Evolutionary conservation across 768 basidiomycete genomes (phyloP).

Genomic region (Hygrocybe coccinea): DNA sequence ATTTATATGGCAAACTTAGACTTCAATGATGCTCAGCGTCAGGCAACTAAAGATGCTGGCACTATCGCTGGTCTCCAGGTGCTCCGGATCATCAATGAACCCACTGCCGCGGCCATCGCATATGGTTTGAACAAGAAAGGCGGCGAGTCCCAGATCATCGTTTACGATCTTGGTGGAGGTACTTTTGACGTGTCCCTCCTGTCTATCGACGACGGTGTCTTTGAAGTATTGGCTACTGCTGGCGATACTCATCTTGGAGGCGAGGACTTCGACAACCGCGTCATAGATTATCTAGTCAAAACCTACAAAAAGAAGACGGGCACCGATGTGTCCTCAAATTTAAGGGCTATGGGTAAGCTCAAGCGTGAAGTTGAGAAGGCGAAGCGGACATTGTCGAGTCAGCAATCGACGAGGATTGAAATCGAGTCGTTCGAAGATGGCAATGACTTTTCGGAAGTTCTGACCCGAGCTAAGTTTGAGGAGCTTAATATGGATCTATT

Average conservation of each 20-base stretch:
- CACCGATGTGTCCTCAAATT: slow-evolving; percentile 73
- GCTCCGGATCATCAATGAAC: slow-evolving; percentile 97
- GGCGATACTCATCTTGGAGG: slow-evolving; percentile 94
- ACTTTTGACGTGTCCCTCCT: slow-evolving; percentile 98
- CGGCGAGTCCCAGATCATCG: slow-evolving; percentile 91
- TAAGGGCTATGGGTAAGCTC: slow-evolving; percentile 83
- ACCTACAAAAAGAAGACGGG: slow-evolving; percentile 89
- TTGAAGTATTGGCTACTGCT: slow-evolving; percentile 85
- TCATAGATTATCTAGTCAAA: slow-evolving; percentile 88
- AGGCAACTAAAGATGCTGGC: slow-evolving; percentile 97
- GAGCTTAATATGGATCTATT: slow-evolving; percentile 98
- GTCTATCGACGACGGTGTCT: slow-evolving; percentile 90
- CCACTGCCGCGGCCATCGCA: slow-evolving; percentile 95
- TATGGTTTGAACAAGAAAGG: slow-evolving; percentile 97
- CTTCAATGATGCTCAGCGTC: slow-evolving; percentile 99
- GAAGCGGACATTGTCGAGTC: slow-evolving; percentile 87
- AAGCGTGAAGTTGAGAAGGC: slow-evolving; percentile 93
- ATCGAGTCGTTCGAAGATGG: slow-evolving; percentile 95
- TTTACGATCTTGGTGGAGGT: slow-evolving; percentile 98
- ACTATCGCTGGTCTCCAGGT: slow-evolving; percentile 91
- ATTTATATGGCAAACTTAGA: slow-evolving; percentile 38
- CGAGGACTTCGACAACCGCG: slow-evolving; percentile 93
- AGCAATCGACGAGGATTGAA: slow-evolving; percentile 88
- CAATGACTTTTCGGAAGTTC: slow-evolving; percentile 94
- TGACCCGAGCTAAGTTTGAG: slow-evolving; percentile 98